Evolutionary conservation across 441 rosid species (phyloP).

Genomic region (Eruca vesicaria): DNA sequence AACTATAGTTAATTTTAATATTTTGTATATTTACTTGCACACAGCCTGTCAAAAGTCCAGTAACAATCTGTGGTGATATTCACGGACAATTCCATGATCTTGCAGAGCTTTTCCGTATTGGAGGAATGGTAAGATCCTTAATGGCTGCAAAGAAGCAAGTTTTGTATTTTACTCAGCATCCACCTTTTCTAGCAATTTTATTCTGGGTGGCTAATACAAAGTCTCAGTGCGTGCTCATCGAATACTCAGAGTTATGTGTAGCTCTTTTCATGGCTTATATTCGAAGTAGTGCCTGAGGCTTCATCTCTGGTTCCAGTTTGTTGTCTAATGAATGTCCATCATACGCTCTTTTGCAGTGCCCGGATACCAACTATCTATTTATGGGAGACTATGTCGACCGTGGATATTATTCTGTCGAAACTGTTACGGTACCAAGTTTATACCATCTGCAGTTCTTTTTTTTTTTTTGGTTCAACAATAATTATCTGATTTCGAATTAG

Average conservation of each 20-base stretch:
- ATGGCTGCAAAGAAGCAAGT: not conserved
- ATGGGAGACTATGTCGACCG: conserved; percentile 87
- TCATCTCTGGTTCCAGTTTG: not conserved
- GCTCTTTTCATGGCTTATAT: conserved; percentile 7
- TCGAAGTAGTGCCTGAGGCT: not conserved
- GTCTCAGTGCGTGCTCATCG: conserved; percentile 8
- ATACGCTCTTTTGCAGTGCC: conserved; percentile 53
- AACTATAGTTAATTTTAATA: not conserved
- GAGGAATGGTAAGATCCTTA: conserved; percentile 54
- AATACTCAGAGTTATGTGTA: not conserved
- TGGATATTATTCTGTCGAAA: conserved; percentile 79
- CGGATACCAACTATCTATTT: conserved; percentile 77
- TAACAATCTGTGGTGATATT: conserved; percentile 74
- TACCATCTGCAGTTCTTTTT: not conserved
- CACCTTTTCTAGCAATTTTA: not conserved
- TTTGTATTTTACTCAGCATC: not conserved
- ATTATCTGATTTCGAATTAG: not conserved
- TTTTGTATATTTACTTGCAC: not conserved
- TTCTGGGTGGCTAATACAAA: conserved; percentile 2
- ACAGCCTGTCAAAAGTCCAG: conserved; percentile 77
- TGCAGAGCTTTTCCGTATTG: conserved; percentile 70
- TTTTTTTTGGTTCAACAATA: not conserved
- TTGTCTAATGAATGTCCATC: conserved; percentile 23
- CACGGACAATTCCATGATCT: conserved; percentile 82
- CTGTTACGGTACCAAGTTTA: conserved; percentile 57